These are phyloP conservation scores for Ehretia macrophylla DNA, from an alignment of 257 asterid genomes.

Conservation along the genomic window DNA sequence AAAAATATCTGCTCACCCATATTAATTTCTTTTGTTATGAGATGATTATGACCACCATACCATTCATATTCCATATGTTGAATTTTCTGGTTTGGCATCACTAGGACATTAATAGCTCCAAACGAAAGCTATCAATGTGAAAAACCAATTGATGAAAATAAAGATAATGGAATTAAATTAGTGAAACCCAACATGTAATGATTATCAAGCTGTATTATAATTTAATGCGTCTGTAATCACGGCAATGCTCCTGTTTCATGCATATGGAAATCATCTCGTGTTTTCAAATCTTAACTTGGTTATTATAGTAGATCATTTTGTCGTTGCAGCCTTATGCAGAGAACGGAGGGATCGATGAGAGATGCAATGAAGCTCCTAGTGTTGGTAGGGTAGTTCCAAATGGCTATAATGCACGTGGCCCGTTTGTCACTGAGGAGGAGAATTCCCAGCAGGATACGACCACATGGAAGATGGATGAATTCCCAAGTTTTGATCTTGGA, in stretches of 20 bases:
- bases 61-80: background rate
- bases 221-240: background rate
- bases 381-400: slow-evolving; percentile 15
- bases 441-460: slow-evolving; percentile 18
- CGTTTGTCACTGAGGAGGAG: slow-evolving; percentile 13
- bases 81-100: background rate
- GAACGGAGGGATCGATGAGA: slow-evolving; percentile 18
- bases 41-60: background rate
- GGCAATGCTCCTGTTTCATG: background rate
- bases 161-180: no score
- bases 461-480: slow-evolving; percentile 27
- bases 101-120: no score
- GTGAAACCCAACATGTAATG: no score
- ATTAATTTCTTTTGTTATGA: background rate
- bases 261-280: no score
- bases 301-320: slow-evolving; percentile 14
- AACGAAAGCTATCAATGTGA: no score
- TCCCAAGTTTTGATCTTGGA: slow-evolving; percentile 86
- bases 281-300: slow-evolving; percentile 8
- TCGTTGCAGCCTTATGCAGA: slow-evolving; percentile 32
- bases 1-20: slow-evolving; percentile 14
- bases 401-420: slow-evolving; percentile 16
- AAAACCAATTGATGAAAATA: no score
- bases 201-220: no score
- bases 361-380: slow-evolving; percentile 18